These are phyloP conservation scores for Neofusicoccum cordaticola DNA, from an alignment of 2,329 filamentous ascomycete species.

Conservation along the genomic window DNA sequence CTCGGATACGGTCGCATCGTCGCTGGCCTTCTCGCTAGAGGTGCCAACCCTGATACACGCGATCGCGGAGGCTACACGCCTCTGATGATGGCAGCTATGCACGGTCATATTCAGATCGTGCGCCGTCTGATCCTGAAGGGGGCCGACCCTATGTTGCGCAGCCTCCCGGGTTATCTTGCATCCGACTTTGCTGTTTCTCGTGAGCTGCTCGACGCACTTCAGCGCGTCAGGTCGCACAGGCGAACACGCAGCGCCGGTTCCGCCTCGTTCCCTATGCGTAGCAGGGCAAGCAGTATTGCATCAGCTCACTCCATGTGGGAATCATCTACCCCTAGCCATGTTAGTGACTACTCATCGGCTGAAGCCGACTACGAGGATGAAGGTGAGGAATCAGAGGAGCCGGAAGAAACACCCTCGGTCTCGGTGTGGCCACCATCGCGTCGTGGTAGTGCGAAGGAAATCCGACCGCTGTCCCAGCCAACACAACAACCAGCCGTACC, in stretches of 20 bases:
- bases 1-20: conserved; percentile 73
- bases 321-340: conserved; percentile 28
- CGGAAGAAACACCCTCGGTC: background rate
- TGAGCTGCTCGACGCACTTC: conserved; percentile 62
- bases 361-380: conserved; percentile 17
- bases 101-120: conserved; percentile 72
- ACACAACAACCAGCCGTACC: background rate
- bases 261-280: conserved; percentile 52
- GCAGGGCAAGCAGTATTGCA: conserved; percentile 63
- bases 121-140: conserved; percentile 70
- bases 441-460: conserved; percentile 1
- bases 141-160: conserved; percentile 68
- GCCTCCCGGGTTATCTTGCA: conserved; percentile 66
- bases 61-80: conserved; percentile 80
- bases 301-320: conserved; percentile 69
- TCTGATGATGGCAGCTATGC: conserved; percentile 76
- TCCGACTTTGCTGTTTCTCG: conserved; percentile 68
- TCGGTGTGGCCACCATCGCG: conserved; percentile 12
- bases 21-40: conserved; percentile 70
- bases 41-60: conserved; percentile 70
- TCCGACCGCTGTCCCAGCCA: background rate
- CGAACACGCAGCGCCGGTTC: conserved; percentile 62
- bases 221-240: conserved; percentile 59
- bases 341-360: conserved; percentile 3
- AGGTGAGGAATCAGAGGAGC: conserved; percentile 13